Percentiles rank a stretch among this genome's conserved stretches.
These are phyloP conservation scores for Rhinocladiella similis DNA, from an alignment of 2,329 filamentous ascomycete genomes.

Conservation along the genomic window DNA sequence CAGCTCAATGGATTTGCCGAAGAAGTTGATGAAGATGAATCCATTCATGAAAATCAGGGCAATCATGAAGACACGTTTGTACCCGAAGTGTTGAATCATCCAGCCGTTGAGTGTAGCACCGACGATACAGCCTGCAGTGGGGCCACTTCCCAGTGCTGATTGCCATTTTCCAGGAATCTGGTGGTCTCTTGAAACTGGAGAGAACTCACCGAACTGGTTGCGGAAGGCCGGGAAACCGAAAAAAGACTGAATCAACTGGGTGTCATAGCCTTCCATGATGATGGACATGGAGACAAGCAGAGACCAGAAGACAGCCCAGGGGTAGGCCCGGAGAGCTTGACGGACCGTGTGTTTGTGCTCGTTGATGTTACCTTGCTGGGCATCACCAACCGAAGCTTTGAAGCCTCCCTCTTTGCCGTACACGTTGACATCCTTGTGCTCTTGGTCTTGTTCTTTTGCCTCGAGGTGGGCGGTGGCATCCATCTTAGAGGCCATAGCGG, in stretches of 20 bases:
- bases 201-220: not conserved
- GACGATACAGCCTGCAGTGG: slow-evolving; percentile 48
- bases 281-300: slow-evolving; percentile 25
- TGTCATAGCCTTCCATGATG: slow-evolving; percentile 62
- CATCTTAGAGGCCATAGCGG: not conserved
- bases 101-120: slow-evolving; percentile 55
- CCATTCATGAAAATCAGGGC: slow-evolving; percentile 51
- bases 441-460: not conserved
- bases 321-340: slow-evolving; percentile 23
- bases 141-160: slow-evolving; percentile 51
- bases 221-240: slow-evolving; percentile 2
- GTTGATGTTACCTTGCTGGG: slow-evolving; percentile 40
- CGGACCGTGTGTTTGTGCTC: slow-evolving; percentile 20
- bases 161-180: slow-evolving; percentile 38
- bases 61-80: slow-evolving; percentile 63
- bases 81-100: slow-evolving; percentile 65
- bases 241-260: slow-evolving; percentile 48
- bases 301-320: slow-evolving; percentile 27
- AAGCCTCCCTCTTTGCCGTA: not conserved
- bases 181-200: slow-evolving; percentile 14
- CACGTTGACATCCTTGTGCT: not conserved
- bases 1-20: slow-evolving; percentile 33
- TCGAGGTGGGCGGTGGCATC: not conserved
- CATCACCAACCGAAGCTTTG: not conserved
- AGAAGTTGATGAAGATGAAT: slow-evolving; percentile 39